phyloP scores from a whole-genome alignment of 2,329 filamentous ascomycete species.

The Lasiodiplodia gonubiensis region DNA sequence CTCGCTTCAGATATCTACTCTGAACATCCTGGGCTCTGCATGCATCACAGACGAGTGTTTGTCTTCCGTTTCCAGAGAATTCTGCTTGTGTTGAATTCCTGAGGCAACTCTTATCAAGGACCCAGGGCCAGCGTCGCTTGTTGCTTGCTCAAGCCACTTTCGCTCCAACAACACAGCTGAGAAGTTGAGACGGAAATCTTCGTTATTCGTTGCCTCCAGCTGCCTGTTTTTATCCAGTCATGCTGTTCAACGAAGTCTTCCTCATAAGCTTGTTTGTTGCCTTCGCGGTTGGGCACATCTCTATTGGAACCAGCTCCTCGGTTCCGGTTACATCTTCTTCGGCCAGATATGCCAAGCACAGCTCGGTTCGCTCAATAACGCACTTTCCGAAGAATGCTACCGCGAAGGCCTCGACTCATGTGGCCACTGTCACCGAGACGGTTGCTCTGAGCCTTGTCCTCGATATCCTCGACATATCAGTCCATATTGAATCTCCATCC shows the following conservation, averaged over 20 bases:
- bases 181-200: background rate
- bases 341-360: background rate
- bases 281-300: background rate
- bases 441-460: slow-evolving; percentile 26
- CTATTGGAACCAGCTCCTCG: too few species aligned
- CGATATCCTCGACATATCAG: slow-evolving; percentile 25
- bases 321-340: background rate
- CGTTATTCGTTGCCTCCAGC: background rate
- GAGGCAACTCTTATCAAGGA: background rate
- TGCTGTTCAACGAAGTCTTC: background rate
- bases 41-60: background rate
- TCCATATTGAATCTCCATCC: background rate
- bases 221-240: background rate
- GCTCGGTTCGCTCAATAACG: background rate
- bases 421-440: slow-evolving; percentile 22
- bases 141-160: slow-evolving; percentile 13
- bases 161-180: background rate
- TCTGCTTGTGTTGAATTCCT: background rate
- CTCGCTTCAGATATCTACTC: background rate
- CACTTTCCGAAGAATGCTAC: background rate
- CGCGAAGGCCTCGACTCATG: background rate
- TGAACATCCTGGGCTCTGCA: background rate
- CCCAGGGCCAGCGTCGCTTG: background rate
- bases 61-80: background rate
- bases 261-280: background rate